Conservation (phyloP, 345 rosid genomes). For the Laguncularia racemosa region DNA sequence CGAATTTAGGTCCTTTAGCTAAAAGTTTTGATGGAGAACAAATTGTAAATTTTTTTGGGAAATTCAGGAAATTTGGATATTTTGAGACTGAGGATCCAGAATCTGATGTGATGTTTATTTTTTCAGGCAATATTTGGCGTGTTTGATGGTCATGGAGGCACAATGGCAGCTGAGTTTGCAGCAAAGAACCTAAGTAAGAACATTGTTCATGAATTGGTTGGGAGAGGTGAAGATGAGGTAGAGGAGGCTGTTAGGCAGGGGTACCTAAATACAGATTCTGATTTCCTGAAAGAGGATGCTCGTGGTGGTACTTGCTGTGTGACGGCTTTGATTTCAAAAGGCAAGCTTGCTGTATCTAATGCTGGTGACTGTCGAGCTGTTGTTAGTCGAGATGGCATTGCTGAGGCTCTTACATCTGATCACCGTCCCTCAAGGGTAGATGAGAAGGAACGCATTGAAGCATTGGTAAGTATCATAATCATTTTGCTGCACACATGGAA, state of each 20-base stretch:
- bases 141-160: conserved; percentile 90
- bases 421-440: conserved; percentile 82
- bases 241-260: conserved; percentile 62
- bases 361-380: conserved; percentile 96
- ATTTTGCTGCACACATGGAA: neutral
- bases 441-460: conserved; percentile 61
- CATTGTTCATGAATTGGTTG: conserved; percentile 31
- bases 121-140: conserved; percentile 72
- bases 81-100: neutral
- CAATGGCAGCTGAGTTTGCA: conserved; percentile 74
- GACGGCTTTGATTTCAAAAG: conserved; percentile 61
- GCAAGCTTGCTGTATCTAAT: conserved; percentile 71
- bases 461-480: conserved; percentile 34
- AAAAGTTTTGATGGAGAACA: too few relatives aligned
- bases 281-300: conserved; percentile 48
- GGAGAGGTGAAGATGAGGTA: conserved; percentile 28
- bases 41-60: too few relatives aligned
- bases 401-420: conserved; percentile 76
- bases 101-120: conserved; percentile 1
- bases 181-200: conserved; percentile 57
- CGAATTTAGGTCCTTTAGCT: too few relatives aligned
- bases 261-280: conserved; percentile 62
- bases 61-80: too few relatives aligned
- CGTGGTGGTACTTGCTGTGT: conserved; percentile 84
- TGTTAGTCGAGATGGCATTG: conserved; percentile 61